Base-by-base conservation (phyloP, 805 yeast genomes). In the Spathaspora boniae region DNA sequence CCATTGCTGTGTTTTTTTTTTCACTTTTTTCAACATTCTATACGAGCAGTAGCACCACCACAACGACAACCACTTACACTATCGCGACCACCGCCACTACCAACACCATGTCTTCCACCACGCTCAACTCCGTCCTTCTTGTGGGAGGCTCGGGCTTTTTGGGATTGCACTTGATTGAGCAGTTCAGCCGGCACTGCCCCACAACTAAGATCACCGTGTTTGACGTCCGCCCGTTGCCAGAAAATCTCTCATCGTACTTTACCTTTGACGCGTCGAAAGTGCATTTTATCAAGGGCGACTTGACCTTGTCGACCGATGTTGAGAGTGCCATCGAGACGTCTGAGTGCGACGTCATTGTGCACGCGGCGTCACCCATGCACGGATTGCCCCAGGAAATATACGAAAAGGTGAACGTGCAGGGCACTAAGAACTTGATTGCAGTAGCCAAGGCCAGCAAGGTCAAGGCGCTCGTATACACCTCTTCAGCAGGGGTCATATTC, bases 141-240 rank as follows among this genome's bases (percentile, higher is more conserved):
- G 77, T 93, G n/a, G 98, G 98, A 33, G 98, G 98, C 7, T 68
- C 96, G 4, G 98, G 98, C 0, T 93, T 93, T 48, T 72, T 93
- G 15, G 98, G 98, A 2, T 76, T 87, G 30, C 98, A 93, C 47
- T 67, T 93, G 45, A 78, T 93, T 28, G 89, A 89, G 50, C 93
- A 86, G 58, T 91, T 89, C 59, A 75, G 76, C 64, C 70, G 72
- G 30, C 62, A 72, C 24, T 52, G 72, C 9, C 84, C 93, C 16
- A 65, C 76, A 29, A 89, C 95, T 7, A 58, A 72, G 29, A 83
- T 93, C 41, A 83, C 81, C 51, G 95, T 93, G 12, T 86, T 93
- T 54, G 98, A 93, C 59, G 80, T 93, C 29, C 81, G 98, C 48
- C 94, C 93, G 18, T 60, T 87, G 29, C 96, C 96, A 4, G 83